Conservation (phyloP, 306 rosid species). For the Neltuma alba region DNA sequence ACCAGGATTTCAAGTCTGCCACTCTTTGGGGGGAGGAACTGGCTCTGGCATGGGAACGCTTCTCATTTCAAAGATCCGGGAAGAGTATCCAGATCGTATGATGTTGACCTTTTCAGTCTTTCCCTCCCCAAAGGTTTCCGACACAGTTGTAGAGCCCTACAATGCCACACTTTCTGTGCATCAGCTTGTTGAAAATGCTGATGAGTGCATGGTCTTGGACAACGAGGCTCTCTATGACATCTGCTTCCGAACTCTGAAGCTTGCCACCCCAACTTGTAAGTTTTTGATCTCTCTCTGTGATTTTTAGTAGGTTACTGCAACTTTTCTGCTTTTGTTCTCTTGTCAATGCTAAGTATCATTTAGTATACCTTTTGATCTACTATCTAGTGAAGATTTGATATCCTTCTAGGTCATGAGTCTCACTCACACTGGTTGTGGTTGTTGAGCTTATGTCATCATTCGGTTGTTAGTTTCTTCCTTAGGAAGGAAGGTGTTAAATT, state of each 20-base stretch:
- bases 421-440: conserved; percentile 31
- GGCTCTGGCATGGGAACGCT: conserved; percentile 79
- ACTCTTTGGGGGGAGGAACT: conserved; percentile 71
- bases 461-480: conserved; percentile 9
- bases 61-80: conserved; percentile 67
- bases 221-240: conserved; percentile 89
- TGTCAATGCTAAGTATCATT: background rate
- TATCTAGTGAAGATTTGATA: conserved; percentile 9
- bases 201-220: conserved; percentile 91
- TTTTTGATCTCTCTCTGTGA: background rate
- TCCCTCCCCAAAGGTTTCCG: conserved; percentile 91
- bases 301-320: conserved; percentile 5
- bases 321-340: conserved; percentile 9
- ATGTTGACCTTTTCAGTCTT: conserved; percentile 74
- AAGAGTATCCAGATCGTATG: conserved; percentile 72
- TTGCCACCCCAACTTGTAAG: conserved; percentile 77
- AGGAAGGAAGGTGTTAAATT: background rate
- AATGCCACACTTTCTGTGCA: conserved; percentile 89
- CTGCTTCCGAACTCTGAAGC: conserved; percentile 89
- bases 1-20: conserved; percentile 70
- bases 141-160: conserved; percentile 91
- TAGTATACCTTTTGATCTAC: conserved; percentile 14
- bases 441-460: conserved; percentile 34
- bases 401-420: conserved; percentile 32
- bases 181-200: conserved; percentile 89